Percentiles rank a stretch among this genome's conserved stretches.
These are phyloP conservation scores for Venturia oleaginea DNA, from an alignment of 2,329 filamentous ascomycete species.

Conservation along the genomic window DNA sequence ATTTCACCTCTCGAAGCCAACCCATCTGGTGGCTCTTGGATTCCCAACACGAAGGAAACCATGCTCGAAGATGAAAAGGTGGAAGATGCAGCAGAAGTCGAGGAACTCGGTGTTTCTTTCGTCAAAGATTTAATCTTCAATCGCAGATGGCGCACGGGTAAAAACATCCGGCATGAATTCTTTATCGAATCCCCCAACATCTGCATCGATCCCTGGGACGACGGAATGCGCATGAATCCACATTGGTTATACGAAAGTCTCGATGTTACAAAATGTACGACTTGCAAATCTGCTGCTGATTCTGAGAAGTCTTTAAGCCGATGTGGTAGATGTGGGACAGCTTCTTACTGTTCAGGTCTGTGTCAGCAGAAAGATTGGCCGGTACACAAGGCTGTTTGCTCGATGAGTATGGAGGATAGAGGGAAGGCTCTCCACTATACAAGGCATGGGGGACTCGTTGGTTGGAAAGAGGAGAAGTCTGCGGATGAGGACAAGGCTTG, in stretches of 20 bases:
- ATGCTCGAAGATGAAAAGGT: background rate
- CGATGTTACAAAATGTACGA: background rate
- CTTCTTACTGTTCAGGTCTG: background rate
- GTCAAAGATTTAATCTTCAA: background rate
- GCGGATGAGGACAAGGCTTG: background rate
- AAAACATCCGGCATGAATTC: constrained; percentile 1
- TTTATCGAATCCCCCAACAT: background rate
- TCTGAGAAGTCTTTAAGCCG: background rate
- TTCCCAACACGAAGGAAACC: background rate
- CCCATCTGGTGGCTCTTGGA: background rate
- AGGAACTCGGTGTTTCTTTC: background rate
- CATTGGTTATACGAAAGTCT: background rate
- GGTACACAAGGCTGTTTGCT: constrained; percentile 1
- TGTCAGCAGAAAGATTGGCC: constrained; percentile 1
- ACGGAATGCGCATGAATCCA: constrained; percentile 1
- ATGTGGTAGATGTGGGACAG: background rate
- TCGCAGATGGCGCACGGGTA: background rate
- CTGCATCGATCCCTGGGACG: background rate
- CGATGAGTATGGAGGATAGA: background rate
- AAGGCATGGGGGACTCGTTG: background rate
- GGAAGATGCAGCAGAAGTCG: background rate
- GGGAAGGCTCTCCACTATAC: constrained; percentile 3
- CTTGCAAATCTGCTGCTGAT: background rate
- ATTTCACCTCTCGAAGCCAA: background rate
- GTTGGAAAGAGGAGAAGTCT: background rate